Base-by-base conservation (phyloP, 108 stramenopile species). In the Fragilariopsis cylindrus region DNA sequence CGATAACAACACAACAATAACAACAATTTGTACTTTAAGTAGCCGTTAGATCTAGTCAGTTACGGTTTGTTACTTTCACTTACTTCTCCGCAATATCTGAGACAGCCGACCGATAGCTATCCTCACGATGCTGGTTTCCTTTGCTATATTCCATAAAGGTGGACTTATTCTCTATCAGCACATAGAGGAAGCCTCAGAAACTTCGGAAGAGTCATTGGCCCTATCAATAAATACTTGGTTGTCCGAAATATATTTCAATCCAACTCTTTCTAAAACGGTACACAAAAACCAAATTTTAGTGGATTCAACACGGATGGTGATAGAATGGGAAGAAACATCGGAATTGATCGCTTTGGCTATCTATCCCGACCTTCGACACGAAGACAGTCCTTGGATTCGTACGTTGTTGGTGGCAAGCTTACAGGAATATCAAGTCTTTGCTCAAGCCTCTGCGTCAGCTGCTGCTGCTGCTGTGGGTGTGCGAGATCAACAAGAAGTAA, bases 121-220 rank as follows among this genome's bases (percentile, higher is more conserved):
- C 11, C 7, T 13, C 7, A 87, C 11, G 45, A 92, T 92, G 89
- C 58, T 93, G 21, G 85, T 91, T 55, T 85, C 87, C 13, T 67
- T 93, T 65, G 85, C 88, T 19, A 88, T 93, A 45, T 86, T 93
- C 70, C 77, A 82, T 70, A 88, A 88, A 73, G 92, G 90, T 58
- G 82, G 87, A 12, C 55, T 84, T 67, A 77, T 88, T 18, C 69
- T 85, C 21, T 88, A 84, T 65, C 85, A 84, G 63, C 75, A 88
- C 57, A 7, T 19, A 40, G 63, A 58, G 16, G 48, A 55, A 56
- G 57, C 53, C 11, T 40, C 43, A 9, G 48, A 39, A 21, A 39
- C 42, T 48, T 41, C 48, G 8, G n/a, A 57, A 3, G 50, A 55
- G 19, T 57, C 72, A 1, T 19, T 63, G 16, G 45, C 79, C 40